Conservation (phyloP, 805 yeast species). For the Spencermartinsiella europaea region DNA sequence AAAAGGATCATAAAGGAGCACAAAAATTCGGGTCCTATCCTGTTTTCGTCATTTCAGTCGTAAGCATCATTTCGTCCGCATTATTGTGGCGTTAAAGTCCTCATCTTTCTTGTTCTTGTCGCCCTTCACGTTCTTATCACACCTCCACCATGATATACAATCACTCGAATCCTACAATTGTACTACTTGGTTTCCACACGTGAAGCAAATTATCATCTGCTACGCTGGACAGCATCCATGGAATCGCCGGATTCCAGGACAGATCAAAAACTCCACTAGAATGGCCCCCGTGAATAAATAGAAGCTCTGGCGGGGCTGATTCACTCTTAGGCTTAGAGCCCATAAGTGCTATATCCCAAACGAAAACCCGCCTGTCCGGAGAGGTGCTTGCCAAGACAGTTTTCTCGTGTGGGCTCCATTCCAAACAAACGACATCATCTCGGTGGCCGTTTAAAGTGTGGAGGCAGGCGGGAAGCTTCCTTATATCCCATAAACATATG, state of each 20-base stretch:
- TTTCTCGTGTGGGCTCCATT: constrained; percentile 63
- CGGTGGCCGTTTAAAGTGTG: constrained; percentile 38
- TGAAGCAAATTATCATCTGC: constrained; percentile 86
- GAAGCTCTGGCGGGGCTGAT: constrained; percentile 28
- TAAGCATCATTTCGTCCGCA: neutral
- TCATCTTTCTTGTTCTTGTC: no score
- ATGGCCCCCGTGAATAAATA: constrained; percentile 82
- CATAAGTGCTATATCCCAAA: constrained; percentile 48
- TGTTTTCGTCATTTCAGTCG: neutral
- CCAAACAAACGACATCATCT: constrained; percentile 56
- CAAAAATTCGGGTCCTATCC: no score
- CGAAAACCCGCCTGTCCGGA: constrained; percentile 53
- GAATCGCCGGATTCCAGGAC: constrained; percentile 72
- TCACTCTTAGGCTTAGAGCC: constrained; percentile 13
- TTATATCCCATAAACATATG: constrained; percentile 60
- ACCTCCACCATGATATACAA: no score
- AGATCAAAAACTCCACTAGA: constrained; percentile 80
- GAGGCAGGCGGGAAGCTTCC: constrained; percentile 35
- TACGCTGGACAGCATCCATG: constrained; percentile 68
- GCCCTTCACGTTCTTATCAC: no score
- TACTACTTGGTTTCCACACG: constrained; percentile 64
- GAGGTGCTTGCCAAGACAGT: constrained; percentile 59
- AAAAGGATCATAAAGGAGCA: neutral
- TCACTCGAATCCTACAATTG: constrained; percentile 29
- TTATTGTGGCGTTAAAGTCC: no score